Evolutionary conservation across 371 early-diverging fungal genomes (phyloP), one percentile per base, ranked within the genome.

Genomic region (Mortierella sp.): DNA sequence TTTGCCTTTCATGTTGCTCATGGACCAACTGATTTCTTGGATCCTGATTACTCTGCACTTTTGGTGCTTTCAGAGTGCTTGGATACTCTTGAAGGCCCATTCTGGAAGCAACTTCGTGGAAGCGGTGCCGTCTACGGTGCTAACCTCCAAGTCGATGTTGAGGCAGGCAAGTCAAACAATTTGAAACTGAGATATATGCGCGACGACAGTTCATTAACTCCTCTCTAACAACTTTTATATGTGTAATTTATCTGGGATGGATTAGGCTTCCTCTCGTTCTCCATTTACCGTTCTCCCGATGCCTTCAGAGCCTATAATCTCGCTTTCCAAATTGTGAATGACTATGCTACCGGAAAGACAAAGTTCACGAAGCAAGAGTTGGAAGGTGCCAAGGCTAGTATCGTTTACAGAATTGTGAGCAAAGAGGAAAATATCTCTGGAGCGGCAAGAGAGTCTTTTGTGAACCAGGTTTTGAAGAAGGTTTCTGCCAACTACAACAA

Each of bases 81-180:
- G 47, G 86, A 90, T 60, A 86, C 88, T 0, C 88, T 88, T 76
- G 91, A 92, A 70, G 91, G 91, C 17, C 84, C 88, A 13, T 90
- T 92, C 69, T 91, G 91, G 90, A 89, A 89, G 70, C 71, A 87
- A 55, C 89, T 92, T 54, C 92, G 92, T 61, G 92, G 92, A 28
- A 86, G 87, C 61, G 92, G 92, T 2, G 78, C 90, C 17, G 92
- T 91, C 4, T 92, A 92, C 71, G 86, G 89, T 15, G 87, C 87
- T 59, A 84, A 70, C 60, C 71, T 92, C 62, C 78, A 74, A 34
- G 82, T 85, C 19, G 84, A 86, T 64, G 74, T 87, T 12, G 89
- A 90, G 55, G 54, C 86, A 34, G 83, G 76, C 59, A 49, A 62
- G 34, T 68, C 23, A 2, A 45, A 34, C 0, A 19, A 0, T 32